Conservation (phyloP, 176 grass and related monocot species). For the Saccharum spontaneum region DNA sequence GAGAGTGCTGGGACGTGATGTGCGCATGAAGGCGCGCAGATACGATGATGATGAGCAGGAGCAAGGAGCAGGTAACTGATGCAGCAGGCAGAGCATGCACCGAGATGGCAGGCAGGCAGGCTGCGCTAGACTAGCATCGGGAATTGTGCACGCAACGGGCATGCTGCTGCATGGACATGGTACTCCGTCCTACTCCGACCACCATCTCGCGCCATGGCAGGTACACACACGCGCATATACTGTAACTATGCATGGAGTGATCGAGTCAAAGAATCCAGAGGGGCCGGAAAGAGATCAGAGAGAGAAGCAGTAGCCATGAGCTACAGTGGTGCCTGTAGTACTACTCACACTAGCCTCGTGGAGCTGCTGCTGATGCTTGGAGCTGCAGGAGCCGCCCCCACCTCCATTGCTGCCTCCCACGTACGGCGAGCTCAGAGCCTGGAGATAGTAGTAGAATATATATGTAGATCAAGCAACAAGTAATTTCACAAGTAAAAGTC, state of each 20-base stretch:
- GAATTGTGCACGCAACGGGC: constrained; percentile 35
- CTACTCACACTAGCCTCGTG: constrained; percentile 32
- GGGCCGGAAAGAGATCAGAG: not conserved
- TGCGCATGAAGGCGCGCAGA: constrained; percentile 37
- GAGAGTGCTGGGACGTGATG: not conserved
- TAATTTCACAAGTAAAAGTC: not conserved
- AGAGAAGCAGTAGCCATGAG: not conserved
- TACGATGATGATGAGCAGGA: constrained; percentile 36
- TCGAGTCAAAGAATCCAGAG: not conserved
- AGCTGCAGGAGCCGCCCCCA: constrained; percentile 29
- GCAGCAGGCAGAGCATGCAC: constrained; percentile 30
- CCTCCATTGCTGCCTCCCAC: constrained; percentile 41
- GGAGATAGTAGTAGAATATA: not conserved
- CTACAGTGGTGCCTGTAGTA: not conserved
- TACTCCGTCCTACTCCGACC: not conserved
- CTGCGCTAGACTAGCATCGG: constrained; percentile 23
- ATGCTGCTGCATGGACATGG: not conserved
- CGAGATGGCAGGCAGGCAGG: not conserved
- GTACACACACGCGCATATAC: not conserved
- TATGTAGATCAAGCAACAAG: not conserved
- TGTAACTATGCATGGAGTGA: not conserved
- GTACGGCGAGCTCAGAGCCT: constrained; percentile 97
- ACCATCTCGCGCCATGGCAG: not conserved
- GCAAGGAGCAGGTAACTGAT: not conserved
- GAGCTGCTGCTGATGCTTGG: constrained; percentile 23